phyloP scores from a whole-genome alignment of 2,329 filamentous ascomycete genomes.

The Lasiodiplodia sp. region DNA sequence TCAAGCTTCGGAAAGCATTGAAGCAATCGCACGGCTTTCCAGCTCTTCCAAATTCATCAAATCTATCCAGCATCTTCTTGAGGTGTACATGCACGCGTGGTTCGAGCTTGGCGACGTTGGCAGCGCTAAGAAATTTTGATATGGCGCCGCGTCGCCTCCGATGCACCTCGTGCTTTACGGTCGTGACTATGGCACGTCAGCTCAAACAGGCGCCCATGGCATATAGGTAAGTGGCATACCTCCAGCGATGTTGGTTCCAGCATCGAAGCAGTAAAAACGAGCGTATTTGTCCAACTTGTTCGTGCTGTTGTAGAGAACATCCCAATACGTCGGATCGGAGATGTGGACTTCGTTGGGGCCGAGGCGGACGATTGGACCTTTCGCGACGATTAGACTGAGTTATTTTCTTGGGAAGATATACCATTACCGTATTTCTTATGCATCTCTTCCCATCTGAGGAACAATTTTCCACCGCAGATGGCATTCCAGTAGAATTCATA shows the following conservation, averaged over 20 bases:
- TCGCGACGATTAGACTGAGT: not conserved
- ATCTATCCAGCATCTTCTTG: conserved; percentile 31
- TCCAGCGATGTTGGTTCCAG: not conserved
- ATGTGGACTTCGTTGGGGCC: conserved; percentile 43
- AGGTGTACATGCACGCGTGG: not conserved
- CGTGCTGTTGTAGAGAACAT: conserved; percentile 15
- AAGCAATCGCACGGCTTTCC: conserved; percentile 27
- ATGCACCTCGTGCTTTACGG: conserved; percentile 33
- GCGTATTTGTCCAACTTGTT: conserved; percentile 30
- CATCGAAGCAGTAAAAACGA: conserved; percentile 12
- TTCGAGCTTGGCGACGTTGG: conserved; percentile 29
- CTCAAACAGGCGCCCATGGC: not conserved
- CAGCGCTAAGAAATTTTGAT: conserved; percentile 30
- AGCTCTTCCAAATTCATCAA: conserved; percentile 26
- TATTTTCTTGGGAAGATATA: not conserved
- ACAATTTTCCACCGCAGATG: conserved; percentile 32
- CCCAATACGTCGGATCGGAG: conserved; percentile 38
- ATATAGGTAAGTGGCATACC: not conserved
- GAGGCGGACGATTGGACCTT: conserved; percentile 44
- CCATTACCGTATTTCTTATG: conserved; percentile 37
- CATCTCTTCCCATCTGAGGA: conserved; percentile 35
- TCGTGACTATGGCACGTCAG: not conserved
- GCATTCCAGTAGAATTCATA: conserved; percentile 40
- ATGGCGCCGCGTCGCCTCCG: conserved; percentile 32
- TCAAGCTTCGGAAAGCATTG: conserved; percentile 33